phyloP scores from a whole-genome alignment of 331 rosid genomes.

The Malus hybrid region DNA sequence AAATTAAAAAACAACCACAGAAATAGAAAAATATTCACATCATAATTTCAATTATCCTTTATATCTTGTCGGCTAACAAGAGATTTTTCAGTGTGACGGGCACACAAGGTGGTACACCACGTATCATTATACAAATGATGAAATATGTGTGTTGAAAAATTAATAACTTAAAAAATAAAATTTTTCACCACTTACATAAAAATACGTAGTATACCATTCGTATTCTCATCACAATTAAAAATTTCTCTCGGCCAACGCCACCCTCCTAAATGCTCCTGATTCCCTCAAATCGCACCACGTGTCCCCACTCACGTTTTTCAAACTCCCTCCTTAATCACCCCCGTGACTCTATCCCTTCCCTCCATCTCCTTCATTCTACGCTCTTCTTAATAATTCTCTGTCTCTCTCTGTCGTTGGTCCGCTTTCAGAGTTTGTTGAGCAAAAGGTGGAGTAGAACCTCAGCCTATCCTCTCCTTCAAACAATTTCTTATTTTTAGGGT shows the following conservation, averaged over 20 bases:
- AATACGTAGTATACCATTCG: accelerated
- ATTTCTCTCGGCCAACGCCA: neutral
- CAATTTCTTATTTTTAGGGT: conserved; percentile 13
- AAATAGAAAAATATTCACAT: too few relatives aligned
- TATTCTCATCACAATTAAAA: too few relatives aligned
- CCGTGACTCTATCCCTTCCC: conserved; percentile 3
- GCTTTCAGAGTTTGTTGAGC: conserved; percentile 34
- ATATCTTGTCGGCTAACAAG: too few relatives aligned
- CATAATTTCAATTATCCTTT: too few relatives aligned
- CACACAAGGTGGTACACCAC: too few relatives aligned
- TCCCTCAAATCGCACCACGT: neutral
- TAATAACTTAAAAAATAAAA: too few relatives aligned
- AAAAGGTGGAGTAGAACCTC: conserved; percentile 23
- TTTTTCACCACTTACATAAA: too few relatives aligned
- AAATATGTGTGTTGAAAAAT: too few relatives aligned
- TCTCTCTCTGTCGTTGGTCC: neutral
- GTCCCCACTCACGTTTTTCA: neutral
- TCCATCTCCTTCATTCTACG: neutral
- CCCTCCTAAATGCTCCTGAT: neutral
- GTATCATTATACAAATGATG: too few relatives aligned
- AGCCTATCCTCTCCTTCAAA: conserved; percentile 22
- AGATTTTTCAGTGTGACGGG: too few relatives aligned
- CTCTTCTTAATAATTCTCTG: neutral
- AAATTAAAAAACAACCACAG: too few relatives aligned
- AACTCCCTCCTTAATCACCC: neutral